Conservation (phyloP, 2,329 filamentous ascomycete genomes). For the Karstenula rhodostoma region DNA sequence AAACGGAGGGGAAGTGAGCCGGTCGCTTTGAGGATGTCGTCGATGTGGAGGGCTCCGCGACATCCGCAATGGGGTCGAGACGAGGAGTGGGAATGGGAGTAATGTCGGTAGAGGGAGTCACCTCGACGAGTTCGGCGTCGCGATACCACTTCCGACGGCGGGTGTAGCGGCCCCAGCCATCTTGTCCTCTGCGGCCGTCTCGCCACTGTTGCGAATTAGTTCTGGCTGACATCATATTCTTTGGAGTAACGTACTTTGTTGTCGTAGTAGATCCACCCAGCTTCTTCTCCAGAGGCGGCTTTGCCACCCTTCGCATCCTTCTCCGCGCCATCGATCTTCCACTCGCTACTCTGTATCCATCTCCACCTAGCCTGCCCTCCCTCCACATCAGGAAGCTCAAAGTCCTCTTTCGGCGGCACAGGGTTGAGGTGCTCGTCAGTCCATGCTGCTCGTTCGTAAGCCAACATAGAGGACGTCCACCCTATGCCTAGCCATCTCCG, state of each 20-base stretch:
- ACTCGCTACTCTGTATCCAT: conserved; percentile 86
- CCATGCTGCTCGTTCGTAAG: conserved; percentile 90
- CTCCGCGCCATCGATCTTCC: conserved; percentile 81
- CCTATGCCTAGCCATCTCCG: conserved; percentile 92
- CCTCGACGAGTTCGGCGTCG: conserved; percentile 92
- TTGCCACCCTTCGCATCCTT: conserved; percentile 48
- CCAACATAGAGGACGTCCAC: conserved; percentile 90
- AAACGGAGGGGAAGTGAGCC: conserved; percentile 6
- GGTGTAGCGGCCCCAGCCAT: conserved; percentile 95
- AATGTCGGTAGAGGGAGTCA: conserved; percentile 57
- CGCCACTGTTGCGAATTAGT: conserved; percentile 72
- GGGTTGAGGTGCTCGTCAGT: conserved; percentile 93
- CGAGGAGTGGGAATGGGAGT: conserved; percentile 54
- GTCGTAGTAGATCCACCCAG: conserved; percentile 97
- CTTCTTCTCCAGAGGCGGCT: conserved; percentile 52
- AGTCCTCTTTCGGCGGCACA: conserved; percentile 76
- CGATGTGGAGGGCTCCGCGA: conserved; percentile 25
- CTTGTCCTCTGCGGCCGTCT: conserved; percentile 80
- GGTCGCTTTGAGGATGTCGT: conserved; percentile 10
- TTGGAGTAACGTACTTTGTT: conserved; percentile 75
- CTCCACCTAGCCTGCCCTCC: conserved; percentile 71
- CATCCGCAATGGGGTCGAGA: conserved; percentile 40
- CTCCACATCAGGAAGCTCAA: conserved; percentile 72
- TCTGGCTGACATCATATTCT: background rate
- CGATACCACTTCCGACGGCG: conserved; percentile 94